Evolutionary conservation across 306 rosid genomes (phyloP).

Genomic region (Rosa lucieae): DNA sequence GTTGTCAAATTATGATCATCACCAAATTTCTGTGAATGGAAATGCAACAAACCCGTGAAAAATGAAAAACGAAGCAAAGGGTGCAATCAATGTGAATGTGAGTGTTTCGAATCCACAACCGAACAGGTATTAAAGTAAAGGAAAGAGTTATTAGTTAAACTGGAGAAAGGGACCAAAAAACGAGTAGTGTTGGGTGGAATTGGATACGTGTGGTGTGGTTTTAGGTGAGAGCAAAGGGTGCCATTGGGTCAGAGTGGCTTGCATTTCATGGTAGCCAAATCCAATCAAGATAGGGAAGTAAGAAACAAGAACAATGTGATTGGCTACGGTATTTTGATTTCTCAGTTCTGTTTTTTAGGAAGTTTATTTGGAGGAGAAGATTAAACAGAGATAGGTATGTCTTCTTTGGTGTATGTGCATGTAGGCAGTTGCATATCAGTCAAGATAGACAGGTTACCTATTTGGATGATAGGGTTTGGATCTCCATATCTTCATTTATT

Average conservation of each 20-base stretch:
- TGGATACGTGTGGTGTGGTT: constrained; percentile 18
- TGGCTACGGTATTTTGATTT: constrained; percentile 4
- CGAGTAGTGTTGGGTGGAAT: constrained; percentile 3
- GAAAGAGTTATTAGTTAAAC: background rate
- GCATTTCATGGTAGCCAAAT: constrained; percentile 25
- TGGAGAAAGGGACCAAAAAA: background rate
- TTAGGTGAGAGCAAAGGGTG: constrained; percentile 14
- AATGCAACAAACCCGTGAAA: constrained; percentile 22
- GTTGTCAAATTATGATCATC: constrained; percentile 1
- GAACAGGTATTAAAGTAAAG: constrained; percentile 11
- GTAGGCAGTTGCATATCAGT: background rate
- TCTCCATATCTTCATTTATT: background rate
- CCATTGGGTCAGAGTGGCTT: constrained; percentile 19
- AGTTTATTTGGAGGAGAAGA: background rate
- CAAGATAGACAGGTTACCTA: background rate
- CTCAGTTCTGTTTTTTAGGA: background rate
- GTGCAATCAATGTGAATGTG: constrained; percentile 27
- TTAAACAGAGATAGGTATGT: background rate
- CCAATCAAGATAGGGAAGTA: constrained; percentile 7
- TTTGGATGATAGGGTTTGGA: background rate
- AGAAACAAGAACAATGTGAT: constrained; percentile 3
- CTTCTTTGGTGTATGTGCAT: too few species aligned
- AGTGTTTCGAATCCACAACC: constrained; percentile 30
- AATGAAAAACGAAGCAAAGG: background rate
- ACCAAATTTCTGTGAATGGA: background rate